Percentiles rank a stretch among this genome's conserved stretches.
Conservation (phyloP, 2,329 filamentous ascomycete genomes). For the Sordariomycetes sp. region DNA sequence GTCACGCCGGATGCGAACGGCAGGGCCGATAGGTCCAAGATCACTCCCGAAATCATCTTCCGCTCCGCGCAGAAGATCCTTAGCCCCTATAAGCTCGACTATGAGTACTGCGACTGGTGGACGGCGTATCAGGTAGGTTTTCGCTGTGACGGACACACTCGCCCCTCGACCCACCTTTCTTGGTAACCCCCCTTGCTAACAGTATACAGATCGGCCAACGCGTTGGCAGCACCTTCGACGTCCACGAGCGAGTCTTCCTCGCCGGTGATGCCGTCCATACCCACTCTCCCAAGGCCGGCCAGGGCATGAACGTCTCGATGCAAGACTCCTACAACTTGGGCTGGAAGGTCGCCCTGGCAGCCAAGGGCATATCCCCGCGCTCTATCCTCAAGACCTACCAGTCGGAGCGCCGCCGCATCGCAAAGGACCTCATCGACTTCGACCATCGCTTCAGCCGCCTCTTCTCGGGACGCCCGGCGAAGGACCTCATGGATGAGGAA, state of each 20-base stretch:
- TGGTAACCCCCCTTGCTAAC: slow-evolving; percentile 14
- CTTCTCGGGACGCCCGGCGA: slow-evolving; percentile 39
- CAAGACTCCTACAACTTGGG: slow-evolving; percentile 42
- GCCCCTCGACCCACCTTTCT: not conserved
- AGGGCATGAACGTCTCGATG: slow-evolving; percentile 57
- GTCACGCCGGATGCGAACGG: slow-evolving; percentile 25
- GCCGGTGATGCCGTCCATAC: slow-evolving; percentile 41
- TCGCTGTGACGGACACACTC: not conserved
- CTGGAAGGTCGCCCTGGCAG: slow-evolving; percentile 11
- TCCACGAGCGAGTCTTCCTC: slow-evolving; percentile 45
- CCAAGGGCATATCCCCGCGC: slow-evolving; percentile 20
- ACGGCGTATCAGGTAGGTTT: slow-evolving; percentile 38
- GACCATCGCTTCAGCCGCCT: slow-evolving; percentile 33
- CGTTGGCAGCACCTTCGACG: slow-evolving; percentile 39
- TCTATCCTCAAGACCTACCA: slow-evolving; percentile 35
- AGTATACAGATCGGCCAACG: slow-evolving; percentile 51
- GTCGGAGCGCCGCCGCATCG: slow-evolving; percentile 32
- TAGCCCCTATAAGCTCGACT: slow-evolving; percentile 49
- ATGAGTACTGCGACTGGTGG: slow-evolving; percentile 53
- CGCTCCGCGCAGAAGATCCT: slow-evolving; percentile 49
- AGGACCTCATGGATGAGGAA: slow-evolving; percentile 45
- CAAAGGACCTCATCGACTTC: slow-evolving; percentile 29
- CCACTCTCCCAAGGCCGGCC: slow-evolving; percentile 40
- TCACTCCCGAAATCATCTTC: slow-evolving; percentile 49
- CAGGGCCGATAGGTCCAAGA: slow-evolving; percentile 43